Evolutionary conservation across 352 stramenopile species (phyloP).

Genomic region (Globisporangium okanoganense): DNA sequence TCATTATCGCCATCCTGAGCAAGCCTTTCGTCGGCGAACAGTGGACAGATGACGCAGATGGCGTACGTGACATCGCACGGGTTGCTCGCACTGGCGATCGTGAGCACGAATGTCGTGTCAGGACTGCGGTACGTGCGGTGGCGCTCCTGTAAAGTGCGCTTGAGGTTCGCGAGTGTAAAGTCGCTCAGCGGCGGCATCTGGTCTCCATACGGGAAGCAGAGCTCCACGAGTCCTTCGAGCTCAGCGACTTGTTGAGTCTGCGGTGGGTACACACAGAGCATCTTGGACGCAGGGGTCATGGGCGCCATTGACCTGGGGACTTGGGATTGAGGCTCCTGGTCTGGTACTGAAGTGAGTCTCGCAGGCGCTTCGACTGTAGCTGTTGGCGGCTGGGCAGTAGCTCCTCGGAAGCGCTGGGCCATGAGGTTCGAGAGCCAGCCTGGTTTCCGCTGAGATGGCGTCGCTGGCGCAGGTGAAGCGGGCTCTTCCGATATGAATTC

Average conservation of each 20-base stretch:
- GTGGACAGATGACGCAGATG: slow-evolving; percentile 59
- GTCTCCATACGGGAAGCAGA: slow-evolving; percentile 76
- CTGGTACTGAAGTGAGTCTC: not conserved
- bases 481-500: slow-evolving; percentile 32
- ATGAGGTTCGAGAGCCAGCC: slow-evolving; percentile 36
- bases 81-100: slow-evolving; percentile 44
- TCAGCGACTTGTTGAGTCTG: slow-evolving; percentile 41
- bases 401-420: slow-evolving; percentile 23
- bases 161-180: slow-evolving; percentile 52
- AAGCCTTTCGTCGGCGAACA: slow-evolving; percentile 44
- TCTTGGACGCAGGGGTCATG: slow-evolving; percentile 28
- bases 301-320: not conserved
- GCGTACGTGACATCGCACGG: slow-evolving; percentile 61
- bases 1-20: not conserved
- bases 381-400: slow-evolving; percentile 8
- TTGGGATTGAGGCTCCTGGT: not conserved
- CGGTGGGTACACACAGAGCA: slow-evolving; percentile 49
- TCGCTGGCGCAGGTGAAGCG: slow-evolving; percentile 6
- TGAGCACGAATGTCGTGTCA: slow-evolving; percentile 74
- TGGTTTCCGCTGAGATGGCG: slow-evolving; percentile 19
- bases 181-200: slow-evolving; percentile 34
- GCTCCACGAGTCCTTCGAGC: slow-evolving; percentile 59
- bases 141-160: slow-evolving; percentile 57
- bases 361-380: not conserved
- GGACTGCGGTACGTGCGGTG: slow-evolving; percentile 60